Evolutionary conservation across 257 asterid genomes (phyloP), one percentile per base, ranked within the genome.

Genomic region (Leptodermis oblonga): DNA sequence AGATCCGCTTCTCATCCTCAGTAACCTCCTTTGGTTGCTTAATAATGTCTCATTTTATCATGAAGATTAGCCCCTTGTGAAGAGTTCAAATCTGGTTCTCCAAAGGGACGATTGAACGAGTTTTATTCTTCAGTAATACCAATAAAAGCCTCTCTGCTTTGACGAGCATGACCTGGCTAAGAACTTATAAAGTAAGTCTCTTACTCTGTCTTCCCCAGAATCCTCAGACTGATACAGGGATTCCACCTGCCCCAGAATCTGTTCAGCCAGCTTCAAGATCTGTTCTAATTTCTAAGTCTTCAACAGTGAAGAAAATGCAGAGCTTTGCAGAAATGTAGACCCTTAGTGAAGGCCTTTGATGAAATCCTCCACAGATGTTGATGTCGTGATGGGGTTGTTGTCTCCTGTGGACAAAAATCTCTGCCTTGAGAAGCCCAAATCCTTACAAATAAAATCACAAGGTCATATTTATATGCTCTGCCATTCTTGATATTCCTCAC

Each of bases 161-260:
- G 59, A 70, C 46, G 33, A 70, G 74, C 67, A 42, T 61, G 3
- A 42, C 12, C 55, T 17, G 34, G 58, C 46, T 22, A 70, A 31
- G 4, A 69, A 37, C 26, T 17, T 42, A 4, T 39, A 17, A 56
- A 56, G 63, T 56, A 56, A 26, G 30, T 15, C 54, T 34, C 48
- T n/a, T 5, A 13, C 5, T 52, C 17, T 41, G 7, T 58, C 33
- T 70, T 37, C 28, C 3, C 7, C 36, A 2, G 39, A 1, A 0
- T 55, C 66, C 31, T 55, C 43, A 14, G 43, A 45, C 0, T 30
- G 59, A 41, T 15, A 15, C 5, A 43, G 22, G 20, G 41, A 12
- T 4, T 45, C 41, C n/a, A 42, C 23, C 37, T 20, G 10, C 26
- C 34, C 14, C 43, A 28, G 36, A 5, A 59, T 14, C 7, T 48